These are phyloP conservation scores for Martiniozyma abietophila DNA, from an alignment of 805 yeast species.

Conservation along the genomic window DNA sequence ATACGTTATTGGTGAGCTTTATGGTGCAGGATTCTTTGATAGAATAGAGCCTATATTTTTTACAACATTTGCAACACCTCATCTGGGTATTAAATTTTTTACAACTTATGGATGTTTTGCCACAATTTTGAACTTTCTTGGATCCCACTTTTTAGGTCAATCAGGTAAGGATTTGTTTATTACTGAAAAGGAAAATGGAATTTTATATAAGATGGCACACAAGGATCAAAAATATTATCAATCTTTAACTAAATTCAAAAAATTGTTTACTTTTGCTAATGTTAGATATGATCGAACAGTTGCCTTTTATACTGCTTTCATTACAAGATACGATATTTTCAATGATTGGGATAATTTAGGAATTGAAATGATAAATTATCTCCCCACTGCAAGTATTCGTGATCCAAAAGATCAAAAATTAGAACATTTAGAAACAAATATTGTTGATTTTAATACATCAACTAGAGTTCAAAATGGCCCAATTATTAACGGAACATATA, in stretches of 20 bases:
- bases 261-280: constrained; percentile 60
- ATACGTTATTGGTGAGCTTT: constrained; percentile 53
- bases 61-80: constrained; percentile 72
- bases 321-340: constrained; percentile 68
- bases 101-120: constrained; percentile 22
- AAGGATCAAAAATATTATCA: constrained; percentile 39
- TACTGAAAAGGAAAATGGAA: constrained; percentile 30
- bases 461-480: constrained; percentile 1
- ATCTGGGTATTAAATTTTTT: constrained; percentile 53
- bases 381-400: constrained; percentile 30
- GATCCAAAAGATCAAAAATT: constrained; percentile 25
- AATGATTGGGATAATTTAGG: constrained; percentile 38
- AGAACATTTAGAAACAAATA: constrained; percentile 28
- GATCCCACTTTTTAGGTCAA: constrained; percentile 49
- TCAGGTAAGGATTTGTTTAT: constrained; percentile 73
- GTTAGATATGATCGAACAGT: constrained; percentile 78
- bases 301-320: constrained; percentile 75
- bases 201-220: constrained; percentile 45
- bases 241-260: constrained; percentile 50
- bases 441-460: constrained; percentile 41
- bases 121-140: constrained; percentile 37
- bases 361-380: constrained; percentile 37
- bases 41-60: constrained; percentile 51
- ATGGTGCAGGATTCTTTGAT: constrained; percentile 42
- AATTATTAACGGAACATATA: constrained; percentile 2